Evolutionary conservation across 2,329 filamentous ascomycete genomes (phyloP), one percentile per base, ranked within the genome.

Genomic region (Sporothrix phasma): DNA sequence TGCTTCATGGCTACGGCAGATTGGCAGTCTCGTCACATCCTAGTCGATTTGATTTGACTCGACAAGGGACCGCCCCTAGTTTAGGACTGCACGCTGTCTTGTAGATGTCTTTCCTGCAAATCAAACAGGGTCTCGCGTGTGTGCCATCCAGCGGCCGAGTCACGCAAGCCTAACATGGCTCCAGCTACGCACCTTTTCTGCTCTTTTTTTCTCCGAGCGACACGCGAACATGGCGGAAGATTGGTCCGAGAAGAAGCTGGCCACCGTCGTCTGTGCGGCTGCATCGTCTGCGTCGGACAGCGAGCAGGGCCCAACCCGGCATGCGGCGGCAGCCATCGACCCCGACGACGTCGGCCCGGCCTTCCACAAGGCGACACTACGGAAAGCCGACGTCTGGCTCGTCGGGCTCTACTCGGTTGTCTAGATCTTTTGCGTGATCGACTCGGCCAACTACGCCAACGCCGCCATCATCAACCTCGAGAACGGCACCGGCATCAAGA

Each of bases 391-490:
- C 65, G 67, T 70, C 47, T 72, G 73, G 70, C 70, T 74, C 8
- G 70, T 74, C 8, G 68, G 68, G 6, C 73, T 71, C 62, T 73
- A 76, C 64, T 76, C 74, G 1, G 6, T 75, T 1, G 75, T 77
- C 15, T 77, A 77, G 62, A 69, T 77, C 41, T 75, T 77, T 65
- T 71, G 73, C 2, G 73, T 75, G 47, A 75, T 77, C 29, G 74
- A 76, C 67, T 74, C 73, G 3, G 71, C 69, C 51, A 77, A 77
- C 64, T 75, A 75, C 65, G 71, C 75, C 15, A 77, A 76, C 26
- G 73, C 75, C 1, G 75, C 75, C 11, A 77, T 77, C 59, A 76
- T 76, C 69, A 76, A 76, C 61, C 70, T 76, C 24, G 75, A 76
- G 67, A 66, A 71, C 26, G 74, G 74, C 22, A 75, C 73, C 3